Evolutionary conservation across 768 basidiomycete genomes (phyloP).

Genomic region (Crassisporium funariophilum): DNA sequence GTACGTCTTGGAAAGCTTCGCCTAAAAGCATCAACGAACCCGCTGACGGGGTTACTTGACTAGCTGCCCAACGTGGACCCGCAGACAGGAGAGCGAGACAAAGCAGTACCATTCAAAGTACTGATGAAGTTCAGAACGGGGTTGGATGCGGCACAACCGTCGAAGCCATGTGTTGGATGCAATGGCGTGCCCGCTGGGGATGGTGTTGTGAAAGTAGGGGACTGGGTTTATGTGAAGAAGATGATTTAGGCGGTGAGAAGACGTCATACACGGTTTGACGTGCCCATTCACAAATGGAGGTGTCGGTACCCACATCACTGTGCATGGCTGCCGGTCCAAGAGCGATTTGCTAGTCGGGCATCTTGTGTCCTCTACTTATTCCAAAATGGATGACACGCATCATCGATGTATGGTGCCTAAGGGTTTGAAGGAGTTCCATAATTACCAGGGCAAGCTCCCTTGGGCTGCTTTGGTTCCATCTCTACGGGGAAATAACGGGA

Average conservation of each 20-base stretch:
- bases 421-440: too few species aligned
- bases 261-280: not conserved
- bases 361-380: too few species aligned
- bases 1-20: constrained; percentile 40
- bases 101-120: constrained; percentile 75
- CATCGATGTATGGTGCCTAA: too few species aligned
- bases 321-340: too few species aligned
- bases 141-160: constrained; percentile 47
- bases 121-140: constrained; percentile 73
- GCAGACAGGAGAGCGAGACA: constrained; percentile 63
- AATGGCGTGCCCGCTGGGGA: constrained; percentile 55
- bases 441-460: too few species aligned
- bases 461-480: too few species aligned
- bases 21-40: not conserved
- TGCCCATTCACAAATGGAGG: not conserved
- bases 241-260: constrained; percentile 21
- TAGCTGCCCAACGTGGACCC: constrained; percentile 78
- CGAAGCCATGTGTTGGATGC: constrained; percentile 66
- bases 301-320: too few species aligned
- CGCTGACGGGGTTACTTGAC: not conserved
- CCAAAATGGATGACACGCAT: too few species aligned
- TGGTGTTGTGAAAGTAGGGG: constrained; percentile 64
- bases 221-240: constrained; percentile 53
- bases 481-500: too few species aligned
- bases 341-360: too few species aligned